phyloP scores from a whole-genome alignment of 2,329 filamentous ascomycete species.

The Zymoseptoria brevis region DNA sequence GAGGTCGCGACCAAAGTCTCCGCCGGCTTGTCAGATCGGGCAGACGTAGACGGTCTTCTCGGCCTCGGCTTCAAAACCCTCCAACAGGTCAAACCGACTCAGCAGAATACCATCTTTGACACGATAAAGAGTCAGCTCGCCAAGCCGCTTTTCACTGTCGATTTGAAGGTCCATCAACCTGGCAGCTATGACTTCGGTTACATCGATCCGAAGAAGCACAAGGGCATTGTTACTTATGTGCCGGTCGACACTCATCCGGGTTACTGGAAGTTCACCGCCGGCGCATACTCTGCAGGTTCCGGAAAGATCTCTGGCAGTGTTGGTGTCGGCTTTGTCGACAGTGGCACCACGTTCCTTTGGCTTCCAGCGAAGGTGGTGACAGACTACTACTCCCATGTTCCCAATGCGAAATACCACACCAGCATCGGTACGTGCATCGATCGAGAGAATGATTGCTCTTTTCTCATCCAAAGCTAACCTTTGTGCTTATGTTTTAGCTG shows the following conservation, averaged over 20 bases:
- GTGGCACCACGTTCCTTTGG: slow-evolving; percentile 57
- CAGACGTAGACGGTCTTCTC: slow-evolving; percentile 47
- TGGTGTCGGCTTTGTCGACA: slow-evolving; percentile 55
- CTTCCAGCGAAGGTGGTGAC: slow-evolving; percentile 45
- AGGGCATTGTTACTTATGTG: slow-evolving; percentile 48
- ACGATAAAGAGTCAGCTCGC: slow-evolving; percentile 44
- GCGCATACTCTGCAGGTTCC: slow-evolving; percentile 28
- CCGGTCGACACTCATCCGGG: slow-evolving; percentile 43
- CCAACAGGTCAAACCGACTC: slow-evolving; percentile 44
- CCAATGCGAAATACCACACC: slow-evolving; percentile 40
- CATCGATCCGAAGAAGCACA: slow-evolving; percentile 46
- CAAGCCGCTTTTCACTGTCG: slow-evolving; percentile 48
- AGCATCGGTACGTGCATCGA: slow-evolving; percentile 42
- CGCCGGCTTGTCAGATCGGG: slow-evolving; percentile 39
- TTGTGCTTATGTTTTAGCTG: neutral
- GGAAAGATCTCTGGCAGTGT: slow-evolving; percentile 33
- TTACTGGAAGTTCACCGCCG: slow-evolving; percentile 25
- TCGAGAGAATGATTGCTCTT: neutral
- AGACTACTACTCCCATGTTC: slow-evolving; percentile 51
- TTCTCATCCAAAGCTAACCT: neutral
- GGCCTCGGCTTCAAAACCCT: slow-evolving; percentile 49
- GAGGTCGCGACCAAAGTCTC: slow-evolving; percentile 54
- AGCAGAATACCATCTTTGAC: slow-evolving; percentile 50
- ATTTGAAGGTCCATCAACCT: slow-evolving; percentile 43
- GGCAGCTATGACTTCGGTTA: slow-evolving; percentile 50